Evolutionary conservation across 768 basidiomycete species (phyloP).

Genomic region (Kwoniella bestiolae): DNA sequence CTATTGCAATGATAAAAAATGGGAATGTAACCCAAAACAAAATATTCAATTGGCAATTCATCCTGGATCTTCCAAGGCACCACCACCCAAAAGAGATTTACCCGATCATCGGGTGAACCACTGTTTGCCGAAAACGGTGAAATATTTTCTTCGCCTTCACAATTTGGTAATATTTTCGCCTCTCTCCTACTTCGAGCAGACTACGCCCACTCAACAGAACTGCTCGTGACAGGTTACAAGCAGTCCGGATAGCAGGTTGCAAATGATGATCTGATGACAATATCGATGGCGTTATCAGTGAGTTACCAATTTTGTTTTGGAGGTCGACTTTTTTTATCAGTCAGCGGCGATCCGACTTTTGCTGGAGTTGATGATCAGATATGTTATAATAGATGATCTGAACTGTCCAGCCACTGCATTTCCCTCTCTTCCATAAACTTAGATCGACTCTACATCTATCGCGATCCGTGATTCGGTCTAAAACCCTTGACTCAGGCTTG

Average conservation of each 20-base stretch:
- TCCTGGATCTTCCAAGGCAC: too few species aligned
- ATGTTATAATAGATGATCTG: background rate
- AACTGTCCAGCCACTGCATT: too few species aligned
- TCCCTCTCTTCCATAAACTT: too few species aligned
- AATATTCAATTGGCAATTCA: too few species aligned
- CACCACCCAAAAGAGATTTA: background rate
- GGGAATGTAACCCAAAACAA: too few species aligned
- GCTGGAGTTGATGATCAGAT: background rate
- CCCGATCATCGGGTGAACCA: background rate
- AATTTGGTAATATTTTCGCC: background rate
- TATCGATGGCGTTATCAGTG: conserved; percentile 22
- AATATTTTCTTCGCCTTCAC: too few species aligned
- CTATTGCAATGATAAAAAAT: too few species aligned
- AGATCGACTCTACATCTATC: too few species aligned
- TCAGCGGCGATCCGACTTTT: background rate
- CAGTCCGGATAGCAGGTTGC: background rate
- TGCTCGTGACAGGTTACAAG: background rate
- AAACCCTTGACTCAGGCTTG: background rate
- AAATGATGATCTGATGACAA: conserved; percentile 62
- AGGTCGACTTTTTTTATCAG: background rate
- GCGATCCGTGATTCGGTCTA: too few species aligned
- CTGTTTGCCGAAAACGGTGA: too few species aligned
- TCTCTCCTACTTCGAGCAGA: too few species aligned
- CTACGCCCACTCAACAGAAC: too few species aligned
- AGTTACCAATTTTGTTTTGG: background rate